A percentile compares a stretch with the other conserved stretches of the same genome.
Conservation (phyloP, 306 rosid species). For the Gastrolobium bilobum region DNA sequence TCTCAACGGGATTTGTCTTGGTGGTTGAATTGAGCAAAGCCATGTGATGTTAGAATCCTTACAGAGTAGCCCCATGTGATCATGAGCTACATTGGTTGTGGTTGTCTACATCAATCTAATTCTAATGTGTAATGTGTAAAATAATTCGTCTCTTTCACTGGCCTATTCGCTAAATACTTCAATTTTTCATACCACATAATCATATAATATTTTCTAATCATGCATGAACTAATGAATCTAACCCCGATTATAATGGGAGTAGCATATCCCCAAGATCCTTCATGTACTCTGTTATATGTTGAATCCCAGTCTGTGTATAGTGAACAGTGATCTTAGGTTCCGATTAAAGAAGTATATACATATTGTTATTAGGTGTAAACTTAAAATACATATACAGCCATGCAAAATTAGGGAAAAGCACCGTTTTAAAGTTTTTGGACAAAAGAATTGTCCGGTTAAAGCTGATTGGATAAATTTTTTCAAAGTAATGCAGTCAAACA, state of each 20-base stretch:
- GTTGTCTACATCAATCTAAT: slow-evolving; percentile 52
- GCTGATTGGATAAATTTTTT: too few species aligned
- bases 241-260: slow-evolving; percentile 13
- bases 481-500: too few species aligned
- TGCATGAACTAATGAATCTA: slow-evolving; percentile 39
- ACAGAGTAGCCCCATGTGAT: slow-evolving; percentile 62
- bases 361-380: neutral
- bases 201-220: slow-evolving; percentile 2
- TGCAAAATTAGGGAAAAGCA: too few species aligned
- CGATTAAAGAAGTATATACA: neutral
- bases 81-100: slow-evolving; percentile 53
- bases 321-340: slow-evolving; percentile 2
- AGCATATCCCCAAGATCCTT: slow-evolving; percentile 32
- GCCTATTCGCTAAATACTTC: neutral
- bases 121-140: neutral
- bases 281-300: slow-evolving; percentile 36
- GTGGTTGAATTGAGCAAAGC: slow-evolving; percentile 44
- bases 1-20: slow-evolving; percentile 48
- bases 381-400: neutral
- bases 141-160: slow-evolving; percentile 30
- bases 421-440: too few species aligned
- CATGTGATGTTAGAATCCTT: slow-evolving; percentile 53
- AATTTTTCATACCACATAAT: neutral
- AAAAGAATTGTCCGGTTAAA: too few species aligned
- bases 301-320: slow-evolving; percentile 10